A percentile compares a stretch with the other conserved stretches of the same genome.
phyloP scores from a whole-genome alignment of 139 green algal genomes.

The Closterium sp. region DNA sequence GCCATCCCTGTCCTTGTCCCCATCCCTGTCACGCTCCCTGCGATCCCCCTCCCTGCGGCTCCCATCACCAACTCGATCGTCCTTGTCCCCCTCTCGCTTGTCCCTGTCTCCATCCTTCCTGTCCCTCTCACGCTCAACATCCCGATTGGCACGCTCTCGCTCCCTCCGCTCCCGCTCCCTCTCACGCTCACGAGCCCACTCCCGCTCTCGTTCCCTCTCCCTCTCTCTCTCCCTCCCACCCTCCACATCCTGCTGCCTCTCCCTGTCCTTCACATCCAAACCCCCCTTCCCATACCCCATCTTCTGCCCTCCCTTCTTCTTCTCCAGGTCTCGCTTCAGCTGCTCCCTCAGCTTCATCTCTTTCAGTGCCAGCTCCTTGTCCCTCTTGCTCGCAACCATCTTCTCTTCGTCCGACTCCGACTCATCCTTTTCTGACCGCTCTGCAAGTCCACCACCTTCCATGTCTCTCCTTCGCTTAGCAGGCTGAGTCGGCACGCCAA shows the following conservation, averaged over 20 bases:
- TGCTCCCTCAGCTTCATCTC: slow-evolving; percentile 3
- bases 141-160: background rate
- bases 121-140: background rate
- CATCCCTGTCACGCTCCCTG: background rate
- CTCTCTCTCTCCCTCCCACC: slow-evolving; percentile 3
- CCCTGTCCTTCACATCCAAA: background rate
- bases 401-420: background rate
- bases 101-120: background rate
- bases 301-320: background rate
- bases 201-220: background rate
- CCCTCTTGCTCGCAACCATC: background rate
- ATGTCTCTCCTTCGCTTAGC: background rate
- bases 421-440: background rate
- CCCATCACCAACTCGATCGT: background rate
- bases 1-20: background rate
- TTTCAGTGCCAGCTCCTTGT: background rate
- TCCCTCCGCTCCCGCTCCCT: slow-evolving; percentile 5
- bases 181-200: background rate
- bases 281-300: background rate
- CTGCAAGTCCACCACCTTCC: background rate
- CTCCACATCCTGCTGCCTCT: slow-evolving; percentile 1
- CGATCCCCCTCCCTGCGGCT: background rate
- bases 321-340: background rate
- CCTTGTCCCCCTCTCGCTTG: background rate
- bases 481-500: background rate